phyloP scores from a whole-genome alignment of 345 rosid species.

The Euphorbia pulcherrima region DNA sequence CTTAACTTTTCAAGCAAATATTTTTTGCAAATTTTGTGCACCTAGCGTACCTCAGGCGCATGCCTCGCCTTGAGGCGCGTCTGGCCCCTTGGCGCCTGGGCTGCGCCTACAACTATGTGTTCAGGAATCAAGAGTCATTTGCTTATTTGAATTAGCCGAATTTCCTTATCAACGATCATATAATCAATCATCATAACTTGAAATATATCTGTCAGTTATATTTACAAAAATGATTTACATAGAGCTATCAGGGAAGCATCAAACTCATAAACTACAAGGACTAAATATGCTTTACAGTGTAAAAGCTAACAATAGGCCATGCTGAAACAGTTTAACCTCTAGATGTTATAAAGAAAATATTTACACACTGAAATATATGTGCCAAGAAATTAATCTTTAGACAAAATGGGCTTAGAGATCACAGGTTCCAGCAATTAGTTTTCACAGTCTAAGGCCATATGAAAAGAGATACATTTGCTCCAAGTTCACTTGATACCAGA shows the following conservation, averaged over 20 bases:
- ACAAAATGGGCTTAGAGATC: background rate
- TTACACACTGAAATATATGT: background rate
- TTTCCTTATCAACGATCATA: background rate
- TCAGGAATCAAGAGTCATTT: background rate
- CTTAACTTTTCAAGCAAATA: too few species aligned
- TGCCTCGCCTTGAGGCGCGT: too few species aligned
- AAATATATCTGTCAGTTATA: background rate
- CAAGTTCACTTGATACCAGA: background rate
- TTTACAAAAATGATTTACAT: background rate
- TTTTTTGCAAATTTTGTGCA: too few species aligned
- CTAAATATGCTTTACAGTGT: background rate
- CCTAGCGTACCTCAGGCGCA: too few species aligned
- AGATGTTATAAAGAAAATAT: background rate
- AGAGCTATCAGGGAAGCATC: background rate
- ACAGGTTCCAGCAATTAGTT: background rate
- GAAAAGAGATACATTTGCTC: background rate
- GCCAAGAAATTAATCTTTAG: background rate
- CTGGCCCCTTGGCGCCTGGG: too few species aligned
- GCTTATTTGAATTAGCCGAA: background rate
- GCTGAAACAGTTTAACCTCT: background rate
- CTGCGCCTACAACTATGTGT: too few species aligned
- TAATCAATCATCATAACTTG: background rate
- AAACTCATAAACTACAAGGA: background rate
- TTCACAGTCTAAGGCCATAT: background rate
- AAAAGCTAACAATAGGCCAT: background rate